Conservation (phyloP, 176 grass and related monocot species). For the Musa schizocarpa region DNA sequence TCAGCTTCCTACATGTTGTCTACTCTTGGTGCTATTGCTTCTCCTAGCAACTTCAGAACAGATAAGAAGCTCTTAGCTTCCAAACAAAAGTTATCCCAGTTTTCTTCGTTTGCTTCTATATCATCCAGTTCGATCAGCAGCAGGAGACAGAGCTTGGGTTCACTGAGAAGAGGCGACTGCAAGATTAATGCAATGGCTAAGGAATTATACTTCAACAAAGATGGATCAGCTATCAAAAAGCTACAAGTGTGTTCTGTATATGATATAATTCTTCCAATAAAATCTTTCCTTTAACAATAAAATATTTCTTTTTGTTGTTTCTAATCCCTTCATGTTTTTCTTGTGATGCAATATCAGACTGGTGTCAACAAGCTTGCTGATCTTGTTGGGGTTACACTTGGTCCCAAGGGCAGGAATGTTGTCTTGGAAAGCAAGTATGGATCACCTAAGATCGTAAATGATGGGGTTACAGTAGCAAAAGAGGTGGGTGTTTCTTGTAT, state of each 20-base stretch:
- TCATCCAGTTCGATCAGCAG: conserved; percentile 29
- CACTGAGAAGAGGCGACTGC: conserved; percentile 28
- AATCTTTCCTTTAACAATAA: background rate
- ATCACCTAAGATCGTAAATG: conserved; percentile 56
- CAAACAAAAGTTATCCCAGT: conserved; percentile 1
- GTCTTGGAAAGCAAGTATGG: conserved; percentile 69
- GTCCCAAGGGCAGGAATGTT: conserved; percentile 53
- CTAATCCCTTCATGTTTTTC: background rate
- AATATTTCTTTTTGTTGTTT: background rate
- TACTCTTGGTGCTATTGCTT: conserved; percentile 60
- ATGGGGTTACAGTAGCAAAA: conserved; percentile 20
- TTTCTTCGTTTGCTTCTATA: conserved; percentile 34
- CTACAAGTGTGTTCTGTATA: conserved; percentile 35
- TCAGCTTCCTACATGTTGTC: conserved; percentile 61
- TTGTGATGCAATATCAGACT: conserved; percentile 20
- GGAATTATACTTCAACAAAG: conserved; percentile 70
- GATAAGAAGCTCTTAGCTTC: conserved; percentile 34
- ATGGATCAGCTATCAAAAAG: conserved; percentile 51
- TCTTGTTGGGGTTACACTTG: conserved; percentile 64
- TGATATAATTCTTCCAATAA: background rate
- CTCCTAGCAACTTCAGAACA: conserved; percentile 34
- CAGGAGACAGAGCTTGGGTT: conserved; percentile 33
- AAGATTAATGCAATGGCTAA: conserved; percentile 45
- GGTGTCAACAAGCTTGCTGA: conserved; percentile 74
- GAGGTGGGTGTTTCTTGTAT: background rate